A percentile compares a stretch with the other conserved stretches of the same genome.
phyloP scores from a whole-genome alignment of 192 early-diverging fungal genomes.

The Coemansia sp. region DNA sequence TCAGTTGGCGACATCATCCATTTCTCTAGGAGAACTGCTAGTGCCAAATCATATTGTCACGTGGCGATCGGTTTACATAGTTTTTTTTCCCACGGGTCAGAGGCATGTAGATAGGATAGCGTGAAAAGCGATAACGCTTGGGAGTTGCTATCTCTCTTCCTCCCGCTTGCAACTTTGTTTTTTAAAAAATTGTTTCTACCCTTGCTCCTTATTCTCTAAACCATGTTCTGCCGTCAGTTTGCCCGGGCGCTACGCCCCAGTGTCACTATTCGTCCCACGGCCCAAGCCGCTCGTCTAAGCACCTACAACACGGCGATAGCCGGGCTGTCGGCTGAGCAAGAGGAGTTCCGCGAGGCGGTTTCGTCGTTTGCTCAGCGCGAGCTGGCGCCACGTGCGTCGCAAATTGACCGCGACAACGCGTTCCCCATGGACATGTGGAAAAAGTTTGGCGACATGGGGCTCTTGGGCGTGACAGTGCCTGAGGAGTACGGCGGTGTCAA shows the following conservation, averaged over 20 bases:
- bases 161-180: background rate
- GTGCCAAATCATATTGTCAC: too few species aligned
- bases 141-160: background rate
- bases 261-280: background rate
- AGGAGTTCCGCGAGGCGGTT: conserved; percentile 73
- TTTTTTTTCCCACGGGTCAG: background rate
- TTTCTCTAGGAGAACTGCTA: too few species aligned
- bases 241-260: background rate
- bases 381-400: conserved; percentile 71
- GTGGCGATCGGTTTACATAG: too few species aligned
- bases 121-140: background rate
- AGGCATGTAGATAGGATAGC: too few species aligned
- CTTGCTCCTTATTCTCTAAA: background rate
- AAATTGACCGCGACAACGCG: conserved; percentile 81
- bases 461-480: conserved; percentile 87
- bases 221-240: conserved; percentile 8
- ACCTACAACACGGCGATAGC: conserved; percentile 76
- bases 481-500: conserved; percentile 84
- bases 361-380: conserved; percentile 77
- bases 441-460: conserved; percentile 94
- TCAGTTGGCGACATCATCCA: too few species aligned
- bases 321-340: conserved; percentile 70
- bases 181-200: background rate
- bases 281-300: conserved; percentile 14
- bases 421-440: conserved; percentile 98